Conservation (phyloP, 176 grass and related monocot species). For the sorghum (Sorghum bicolor) region DNA sequence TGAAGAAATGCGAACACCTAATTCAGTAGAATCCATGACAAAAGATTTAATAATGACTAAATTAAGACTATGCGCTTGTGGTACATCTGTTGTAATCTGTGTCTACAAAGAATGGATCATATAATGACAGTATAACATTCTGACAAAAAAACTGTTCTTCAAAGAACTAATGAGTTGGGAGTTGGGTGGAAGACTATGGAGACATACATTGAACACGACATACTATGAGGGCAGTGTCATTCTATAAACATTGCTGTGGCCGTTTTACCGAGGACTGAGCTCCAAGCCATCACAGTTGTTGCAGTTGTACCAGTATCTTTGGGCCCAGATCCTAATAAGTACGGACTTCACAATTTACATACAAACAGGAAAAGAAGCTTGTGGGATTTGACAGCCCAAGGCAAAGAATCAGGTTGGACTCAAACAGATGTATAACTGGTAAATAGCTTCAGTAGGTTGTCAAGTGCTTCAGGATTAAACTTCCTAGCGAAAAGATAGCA, state of each 20-base stretch:
- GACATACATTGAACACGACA: slow-evolving; percentile 46
- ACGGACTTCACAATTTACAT: slow-evolving; percentile 63
- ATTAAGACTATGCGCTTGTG: background rate
- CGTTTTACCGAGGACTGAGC: slow-evolving; percentile 24
- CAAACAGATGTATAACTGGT: slow-evolving; percentile 76
- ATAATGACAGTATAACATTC: slow-evolving; percentile 25
- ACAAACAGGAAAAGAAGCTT: background rate
- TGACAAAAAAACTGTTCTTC: slow-evolving; percentile 41
- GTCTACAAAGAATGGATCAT: slow-evolving; percentile 54
- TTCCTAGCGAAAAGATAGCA: slow-evolving; percentile 97
- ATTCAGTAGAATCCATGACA: background rate
- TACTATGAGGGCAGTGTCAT: slow-evolving; percentile 42
- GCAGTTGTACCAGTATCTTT: slow-evolving; percentile 26
- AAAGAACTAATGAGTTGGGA: slow-evolving; percentile 2
- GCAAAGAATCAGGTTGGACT: slow-evolving; percentile 47
- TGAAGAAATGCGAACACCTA: background rate
- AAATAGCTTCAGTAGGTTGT: slow-evolving; percentile 79
- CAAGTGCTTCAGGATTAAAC: slow-evolving; percentile 76
- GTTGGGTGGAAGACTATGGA: background rate
- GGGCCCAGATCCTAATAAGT: slow-evolving; percentile 38
- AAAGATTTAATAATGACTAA: background rate
- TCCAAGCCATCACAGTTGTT: slow-evolving; percentile 29
- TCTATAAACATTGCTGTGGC: slow-evolving; percentile 34
- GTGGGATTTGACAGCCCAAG: background rate
- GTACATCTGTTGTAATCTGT: slow-evolving; percentile 20